Percentiles rank a stretch among this genome's conserved stretches.
Evolutionary conservation across 2,329 filamentous ascomycete species (phyloP).

Genomic region (Grosmannia serpens): DNA sequence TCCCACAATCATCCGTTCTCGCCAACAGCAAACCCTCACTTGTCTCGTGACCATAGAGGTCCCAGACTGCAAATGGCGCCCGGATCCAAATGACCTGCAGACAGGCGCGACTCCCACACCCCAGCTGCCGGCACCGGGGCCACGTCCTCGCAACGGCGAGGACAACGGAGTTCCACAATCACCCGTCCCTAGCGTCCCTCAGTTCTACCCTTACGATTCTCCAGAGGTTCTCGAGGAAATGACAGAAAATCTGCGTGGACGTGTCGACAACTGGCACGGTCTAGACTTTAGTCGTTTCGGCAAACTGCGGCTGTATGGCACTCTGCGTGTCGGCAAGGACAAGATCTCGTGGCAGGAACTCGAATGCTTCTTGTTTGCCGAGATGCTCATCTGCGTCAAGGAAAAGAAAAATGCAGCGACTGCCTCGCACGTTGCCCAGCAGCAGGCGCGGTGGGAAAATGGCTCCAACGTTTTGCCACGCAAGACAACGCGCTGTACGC

Average conservation of each 20-base stretch:
- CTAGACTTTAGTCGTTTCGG: slow-evolving; percentile 90
- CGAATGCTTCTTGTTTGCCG: slow-evolving; percentile 91
- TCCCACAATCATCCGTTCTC: slow-evolving; percentile 80
- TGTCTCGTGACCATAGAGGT: slow-evolving; percentile 93
- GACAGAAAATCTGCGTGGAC: slow-evolving; percentile 69
- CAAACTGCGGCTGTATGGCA: slow-evolving; percentile 79
- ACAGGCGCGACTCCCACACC: slow-evolving; percentile 27
- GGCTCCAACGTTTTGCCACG: slow-evolving; percentile 37
- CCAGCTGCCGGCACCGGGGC: slow-evolving; percentile 22
- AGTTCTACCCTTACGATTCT: slow-evolving; percentile 62
- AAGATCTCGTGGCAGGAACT: slow-evolving; percentile 94
- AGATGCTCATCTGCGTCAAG: slow-evolving; percentile 99
- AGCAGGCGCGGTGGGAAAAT: slow-evolving; percentile 52
- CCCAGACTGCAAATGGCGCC: slow-evolving; percentile 80
- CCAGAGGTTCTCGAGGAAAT: slow-evolving; percentile 70
- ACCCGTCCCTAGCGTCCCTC: slow-evolving; percentile 43
- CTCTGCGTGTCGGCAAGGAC: slow-evolving; percentile 89
- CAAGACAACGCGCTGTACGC: slow-evolving; percentile 66
- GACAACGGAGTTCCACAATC: slow-evolving; percentile 49
- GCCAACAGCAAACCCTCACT: slow-evolving; percentile 88
- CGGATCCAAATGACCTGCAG: slow-evolving; percentile 71
- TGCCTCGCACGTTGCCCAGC: slow-evolving; percentile 18
- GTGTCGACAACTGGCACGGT: slow-evolving; percentile 98
- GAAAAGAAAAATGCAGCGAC: slow-evolving; percentile 62
- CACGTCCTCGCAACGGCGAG: slow-evolving; percentile 30